Base-by-base conservation (phyloP, 495 filamentous ascomycete species). In the Wilcoxina mikolae region DNA sequence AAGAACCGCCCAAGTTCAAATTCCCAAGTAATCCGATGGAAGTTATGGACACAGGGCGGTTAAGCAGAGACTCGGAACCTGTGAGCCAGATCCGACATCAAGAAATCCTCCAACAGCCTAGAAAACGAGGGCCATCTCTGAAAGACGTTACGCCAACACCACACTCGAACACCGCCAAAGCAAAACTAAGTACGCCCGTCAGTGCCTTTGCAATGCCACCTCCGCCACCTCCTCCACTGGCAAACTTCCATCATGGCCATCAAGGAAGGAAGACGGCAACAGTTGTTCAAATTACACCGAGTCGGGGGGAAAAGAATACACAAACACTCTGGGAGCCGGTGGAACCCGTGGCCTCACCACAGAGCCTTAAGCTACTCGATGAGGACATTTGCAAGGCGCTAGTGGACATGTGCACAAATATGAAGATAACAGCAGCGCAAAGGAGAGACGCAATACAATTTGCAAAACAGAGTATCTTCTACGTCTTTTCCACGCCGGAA, bases 381-480 rank as follows among this genome's bases (percentile, higher is more conserved):
- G 31, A 41, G 25, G 56, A 57, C 25, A 64, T 64, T 23, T 64
- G 60, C 35, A 20, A 23, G 17, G 60, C 57, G 26, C 29, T 64
- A 15, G 31, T 24, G 22, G 25, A 43, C 3, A 55, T 64, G 60
- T 57, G 46, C 35, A 48, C 24, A 18, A 38, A 49, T 11, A 22
- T 35, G 12, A 23, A 43, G 33, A 24, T 44, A 9, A 18, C 50
- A 18, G 33, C 48, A n/a, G 22, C 48, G 4, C 44, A 67, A 69
- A 38, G 68, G 71, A 57, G 74, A 70, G 78, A 75, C 65, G 65
- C 55, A 67, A 12, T 17, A 9, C 59, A 70, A 2, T 91, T 89
- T 63, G 70, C 81, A 35, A 78, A 83, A 22, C 84, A 90, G 57
- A 84, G 79, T 47, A 67, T 87, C 2, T 89, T 84, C 64, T 82